Base-by-base conservation (phyloP, 148 eudicot genomes). In the Fagopyrum esculentum region DNA sequence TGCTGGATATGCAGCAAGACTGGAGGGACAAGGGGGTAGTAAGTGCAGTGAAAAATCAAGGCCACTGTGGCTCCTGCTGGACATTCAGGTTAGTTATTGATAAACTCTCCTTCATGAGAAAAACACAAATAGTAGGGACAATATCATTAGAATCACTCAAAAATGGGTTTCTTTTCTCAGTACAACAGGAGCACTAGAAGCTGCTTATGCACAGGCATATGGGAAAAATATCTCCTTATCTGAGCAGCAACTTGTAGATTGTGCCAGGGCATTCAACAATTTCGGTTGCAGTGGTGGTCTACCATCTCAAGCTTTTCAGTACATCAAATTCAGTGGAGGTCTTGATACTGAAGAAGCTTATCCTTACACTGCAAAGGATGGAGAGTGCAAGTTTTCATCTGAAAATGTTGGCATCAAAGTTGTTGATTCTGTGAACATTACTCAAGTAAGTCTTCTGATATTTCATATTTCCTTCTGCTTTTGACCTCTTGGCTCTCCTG, bases 191-290 rank as follows among this genome's bases (percentile, higher is more conserved):
- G 88, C 99, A 52, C 83, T 96, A 73, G 99, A 96, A 85, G 99
- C 99, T 79, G 99, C 99, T 70, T 96, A 96, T 83, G 84, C 89
- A 45, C 99, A 96, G 75, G 95, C 98, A 57, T 87, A 79, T 77
- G 93, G 97, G 71, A 88, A 89, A 78, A 86, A 72, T 7, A 86
- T 96, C 79, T 96, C 98, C 77, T 82, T 96, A 64, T 96, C 99
- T 7, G 99, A 96, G 86, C 99, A 96, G 80, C 99, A 96, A 76
- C 99, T 96, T 81, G 98, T 96, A 74, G 99, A 96, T 77, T 96
- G 99, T 83, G 99, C 98, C 47, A 83, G 85, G 10, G 84, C 83
- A 30, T 96, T 90, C 77, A 87, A 96, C 74, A 96, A 96, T 78
- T 81, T 56, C 76, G 99, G 99, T 29, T 96, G 99, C 87, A 81